Evolutionary conservation across 257 asterid genomes (phyloP).

Genomic region (Knoxia roxburghii): DNA sequence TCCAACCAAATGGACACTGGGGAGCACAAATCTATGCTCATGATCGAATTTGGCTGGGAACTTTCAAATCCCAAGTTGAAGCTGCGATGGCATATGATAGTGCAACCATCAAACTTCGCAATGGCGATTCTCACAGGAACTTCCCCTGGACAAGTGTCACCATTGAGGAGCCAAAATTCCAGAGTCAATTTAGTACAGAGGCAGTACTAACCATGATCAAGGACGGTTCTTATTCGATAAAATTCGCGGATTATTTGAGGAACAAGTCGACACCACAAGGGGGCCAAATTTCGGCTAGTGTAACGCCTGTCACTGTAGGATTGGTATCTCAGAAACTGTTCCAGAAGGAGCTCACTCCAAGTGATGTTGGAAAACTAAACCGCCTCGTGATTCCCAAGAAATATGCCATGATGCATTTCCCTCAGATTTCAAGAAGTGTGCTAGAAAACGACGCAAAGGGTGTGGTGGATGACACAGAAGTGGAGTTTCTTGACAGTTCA

Average conservation of each 20-base stretch:
- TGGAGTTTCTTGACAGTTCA: constrained; percentile 37
- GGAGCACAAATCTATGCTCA: constrained; percentile 71
- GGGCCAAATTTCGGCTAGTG: neutral
- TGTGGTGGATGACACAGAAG: constrained; percentile 30
- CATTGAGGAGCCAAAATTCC: constrained; percentile 40
- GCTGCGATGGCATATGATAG: constrained; percentile 77
- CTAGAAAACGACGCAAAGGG: constrained; percentile 11
- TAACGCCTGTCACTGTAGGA: constrained; percentile 18
- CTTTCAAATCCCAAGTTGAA: constrained; percentile 51
- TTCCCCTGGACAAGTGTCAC: constrained; percentile 44
- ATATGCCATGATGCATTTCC: constrained; percentile 29
- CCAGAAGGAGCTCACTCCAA: constrained; percentile 34
- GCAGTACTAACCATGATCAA: constrained; percentile 52
- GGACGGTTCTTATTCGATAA: constrained; percentile 51
- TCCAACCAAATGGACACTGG: constrained; percentile 73
- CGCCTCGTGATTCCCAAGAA: constrained; percentile 34
- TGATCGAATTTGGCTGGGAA: constrained; percentile 66
- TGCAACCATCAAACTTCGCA: constrained; percentile 44
- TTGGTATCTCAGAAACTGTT: constrained; percentile 16
- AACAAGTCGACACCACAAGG: neutral
- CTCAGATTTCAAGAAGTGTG: constrained; percentile 17
- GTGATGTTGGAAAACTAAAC: constrained; percentile 36
- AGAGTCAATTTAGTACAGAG: constrained; percentile 38
- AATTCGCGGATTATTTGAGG: constrained; percentile 32
- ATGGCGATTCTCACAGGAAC: constrained; percentile 36